These are phyloP conservation scores for Angophora floribunda DNA, from an alignment of 345 rosid genomes.

Conservation along the genomic window DNA sequence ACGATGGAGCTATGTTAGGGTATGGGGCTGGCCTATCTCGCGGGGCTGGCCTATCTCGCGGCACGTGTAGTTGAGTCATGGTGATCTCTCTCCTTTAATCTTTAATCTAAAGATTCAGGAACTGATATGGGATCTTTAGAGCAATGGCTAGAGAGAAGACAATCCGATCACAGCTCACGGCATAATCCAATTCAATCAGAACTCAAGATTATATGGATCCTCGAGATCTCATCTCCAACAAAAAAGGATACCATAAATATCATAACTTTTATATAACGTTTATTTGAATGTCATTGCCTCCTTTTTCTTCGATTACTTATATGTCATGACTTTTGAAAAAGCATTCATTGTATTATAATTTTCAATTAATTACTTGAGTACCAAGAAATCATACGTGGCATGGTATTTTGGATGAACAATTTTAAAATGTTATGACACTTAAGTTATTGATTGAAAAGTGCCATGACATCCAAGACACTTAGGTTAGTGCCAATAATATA, in stretches of 20 bases:
- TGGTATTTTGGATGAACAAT: too few species aligned
- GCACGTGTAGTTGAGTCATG: background rate
- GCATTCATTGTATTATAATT: too few species aligned
- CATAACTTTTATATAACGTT: accelerated
- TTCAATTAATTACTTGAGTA: too few species aligned
- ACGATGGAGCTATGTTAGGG: background rate
- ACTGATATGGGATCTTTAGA: background rate
- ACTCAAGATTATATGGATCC: background rate
- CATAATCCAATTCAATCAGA: background rate
- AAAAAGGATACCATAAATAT: too few species aligned
- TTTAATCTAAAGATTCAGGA: background rate
- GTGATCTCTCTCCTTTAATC: background rate
- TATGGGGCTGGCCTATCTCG: background rate
- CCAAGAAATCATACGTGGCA: too few species aligned
- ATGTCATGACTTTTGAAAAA: too few species aligned
- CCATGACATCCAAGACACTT: too few species aligned
- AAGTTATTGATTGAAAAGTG: background rate
- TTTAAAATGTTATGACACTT: background rate
- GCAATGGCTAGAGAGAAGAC: background rate
- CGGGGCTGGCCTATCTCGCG: background rate
- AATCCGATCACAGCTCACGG: background rate
- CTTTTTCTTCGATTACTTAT: too few species aligned
- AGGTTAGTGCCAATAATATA: too few species aligned
- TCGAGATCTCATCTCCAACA: background rate
- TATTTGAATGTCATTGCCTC: too few species aligned